Conservation (phyloP, 2,329 filamentous ascomycete genomes). For the Waltergamsia citrina region DNA sequence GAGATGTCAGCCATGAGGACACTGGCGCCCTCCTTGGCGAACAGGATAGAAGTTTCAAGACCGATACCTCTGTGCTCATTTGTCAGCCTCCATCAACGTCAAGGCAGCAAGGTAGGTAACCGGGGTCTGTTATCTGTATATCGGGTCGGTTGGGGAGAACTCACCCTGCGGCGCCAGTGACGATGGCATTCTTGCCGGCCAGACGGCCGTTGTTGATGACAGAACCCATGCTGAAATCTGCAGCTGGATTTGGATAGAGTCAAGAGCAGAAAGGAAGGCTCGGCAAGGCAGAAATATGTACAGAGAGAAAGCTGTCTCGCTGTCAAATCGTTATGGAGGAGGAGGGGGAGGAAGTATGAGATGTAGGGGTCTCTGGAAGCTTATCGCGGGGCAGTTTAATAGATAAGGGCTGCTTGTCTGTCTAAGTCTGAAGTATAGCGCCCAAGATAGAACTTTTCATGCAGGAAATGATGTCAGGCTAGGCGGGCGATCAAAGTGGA, state of each 20-base stretch:
- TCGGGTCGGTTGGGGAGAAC: slow-evolving; percentile 18
- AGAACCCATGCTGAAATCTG: background rate
- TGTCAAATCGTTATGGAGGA: too few species aligned
- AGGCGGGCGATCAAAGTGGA: too few species aligned
- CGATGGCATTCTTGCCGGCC: slow-evolving; percentile 54
- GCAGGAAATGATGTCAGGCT: too few species aligned
- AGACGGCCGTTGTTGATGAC: slow-evolving; percentile 32
- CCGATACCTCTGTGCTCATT: slow-evolving; percentile 66
- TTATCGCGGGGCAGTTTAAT: background rate
- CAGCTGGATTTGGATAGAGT: background rate
- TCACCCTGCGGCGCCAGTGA: slow-evolving; percentile 82
- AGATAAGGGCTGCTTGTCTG: too few species aligned
- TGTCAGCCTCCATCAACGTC: slow-evolving; percentile 5
- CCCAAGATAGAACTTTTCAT: too few species aligned
- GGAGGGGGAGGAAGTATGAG: too few species aligned
- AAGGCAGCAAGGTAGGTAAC: background rate
- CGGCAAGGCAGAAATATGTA: background rate
- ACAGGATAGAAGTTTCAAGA: slow-evolving; percentile 84
- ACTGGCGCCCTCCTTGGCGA: slow-evolving; percentile 78
- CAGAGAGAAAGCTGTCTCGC: too few species aligned
- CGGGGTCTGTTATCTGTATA: background rate
- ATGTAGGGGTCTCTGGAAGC: too few species aligned
- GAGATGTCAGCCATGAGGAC: slow-evolving; percentile 84
- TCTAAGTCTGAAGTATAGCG: too few species aligned
- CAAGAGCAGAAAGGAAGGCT: background rate